Base-by-base conservation (phyloP, 805 yeast species). In the Wickerhamomyces rabaulensis region DNA sequence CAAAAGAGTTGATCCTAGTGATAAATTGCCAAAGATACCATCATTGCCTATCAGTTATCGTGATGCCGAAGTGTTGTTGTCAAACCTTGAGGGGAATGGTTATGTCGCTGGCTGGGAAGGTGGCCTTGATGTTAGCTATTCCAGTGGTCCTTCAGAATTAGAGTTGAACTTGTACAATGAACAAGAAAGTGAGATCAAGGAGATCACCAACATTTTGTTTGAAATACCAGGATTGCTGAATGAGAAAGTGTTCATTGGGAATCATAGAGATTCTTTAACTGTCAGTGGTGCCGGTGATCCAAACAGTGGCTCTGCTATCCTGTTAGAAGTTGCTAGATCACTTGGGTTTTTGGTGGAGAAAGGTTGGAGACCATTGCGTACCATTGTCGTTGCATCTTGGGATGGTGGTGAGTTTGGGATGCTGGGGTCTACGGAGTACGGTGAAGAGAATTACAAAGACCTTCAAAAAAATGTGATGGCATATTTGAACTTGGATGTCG, bases 361-460 rank as follows among this genome's bases (percentile, higher is more conserved):
- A 6, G 85, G 84, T 1, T 87, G 91, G 91, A 76, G 74, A 56
- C 95, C 95, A 10, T 62, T 76, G 43, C 70, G 94, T 56, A 78
- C 90, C 0, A 81, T 88, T 21, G 71, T 78, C 45, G 69, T 88
- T 40, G 83, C 84, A 0, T 80, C 87, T 25, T 88, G 90, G 90
- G 95, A 88, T 64, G 95, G 87, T 31, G 90, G 82, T 53, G 88
- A 82, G 57, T 77, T 76, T 51, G 92, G 86, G 0, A 66, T 80
- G 45, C 53, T 87, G 26, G 96, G 96, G 1, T 80, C 90, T 0
- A 82, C 94, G 0, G 94, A 87, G 56, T 85, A 74, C 68, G 89
- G 83, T 6, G 92, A 86, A 61, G 78, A 79, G 41, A 69, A 77
- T 45, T 67, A 72, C 2, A 58, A 68, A 22, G 57, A 57, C 26